A percentile compares a stretch with the other conserved stretches of the same genome.
These are phyloP conservation scores for Saccharomyces jurei DNA, from an alignment of 805 yeast species.

Conservation along the genomic window DNA sequence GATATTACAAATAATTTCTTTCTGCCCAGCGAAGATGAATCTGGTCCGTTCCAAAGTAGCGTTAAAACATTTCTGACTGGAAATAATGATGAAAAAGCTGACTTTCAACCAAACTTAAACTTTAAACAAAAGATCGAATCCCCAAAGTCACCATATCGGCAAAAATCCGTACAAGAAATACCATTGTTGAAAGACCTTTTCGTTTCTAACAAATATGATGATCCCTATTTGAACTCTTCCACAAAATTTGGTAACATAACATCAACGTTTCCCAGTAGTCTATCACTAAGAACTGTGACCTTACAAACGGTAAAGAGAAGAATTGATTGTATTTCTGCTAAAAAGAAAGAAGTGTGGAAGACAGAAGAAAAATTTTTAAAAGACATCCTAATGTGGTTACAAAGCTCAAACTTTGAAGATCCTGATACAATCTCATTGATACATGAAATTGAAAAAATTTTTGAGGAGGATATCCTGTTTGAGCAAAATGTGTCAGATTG, in stretches of 20 bases:
- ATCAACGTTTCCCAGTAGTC: neutral
- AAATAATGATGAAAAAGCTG: slow-evolving; percentile 4
- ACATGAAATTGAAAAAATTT: slow-evolving; percentile 16
- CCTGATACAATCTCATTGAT: slow-evolving; percentile 10
- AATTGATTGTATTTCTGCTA: slow-evolving; percentile 10
- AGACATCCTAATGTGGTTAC: slow-evolving; percentile 18
- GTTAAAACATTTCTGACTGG: slow-evolving; percentile 24
- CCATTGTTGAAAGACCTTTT: neutral
- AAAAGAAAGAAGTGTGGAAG: slow-evolving; percentile 15
- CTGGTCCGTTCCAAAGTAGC: slow-evolving; percentile 10
- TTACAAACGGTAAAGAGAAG: slow-evolving; percentile 14
- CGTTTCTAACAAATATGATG: neutral
- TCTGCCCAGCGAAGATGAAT: neutral
- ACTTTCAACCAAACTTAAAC: neutral
- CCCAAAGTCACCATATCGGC: slow-evolving; percentile 8
- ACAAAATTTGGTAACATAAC: neutral
- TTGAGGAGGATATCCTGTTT: slow-evolving; percentile 16
- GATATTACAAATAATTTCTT: neutral
- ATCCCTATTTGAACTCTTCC: neutral
- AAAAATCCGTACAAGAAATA: neutral
- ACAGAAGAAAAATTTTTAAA: slow-evolving; percentile 13
- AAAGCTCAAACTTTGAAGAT: slow-evolving; percentile 9
- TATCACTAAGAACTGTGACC: slow-evolving; percentile 7
- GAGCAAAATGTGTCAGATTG: slow-evolving; percentile 17
- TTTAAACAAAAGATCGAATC: neutral